Conservation (phyloP, 2,329 filamentous ascomycete genomes). For the Pestalotiopsis sp. region DNA sequence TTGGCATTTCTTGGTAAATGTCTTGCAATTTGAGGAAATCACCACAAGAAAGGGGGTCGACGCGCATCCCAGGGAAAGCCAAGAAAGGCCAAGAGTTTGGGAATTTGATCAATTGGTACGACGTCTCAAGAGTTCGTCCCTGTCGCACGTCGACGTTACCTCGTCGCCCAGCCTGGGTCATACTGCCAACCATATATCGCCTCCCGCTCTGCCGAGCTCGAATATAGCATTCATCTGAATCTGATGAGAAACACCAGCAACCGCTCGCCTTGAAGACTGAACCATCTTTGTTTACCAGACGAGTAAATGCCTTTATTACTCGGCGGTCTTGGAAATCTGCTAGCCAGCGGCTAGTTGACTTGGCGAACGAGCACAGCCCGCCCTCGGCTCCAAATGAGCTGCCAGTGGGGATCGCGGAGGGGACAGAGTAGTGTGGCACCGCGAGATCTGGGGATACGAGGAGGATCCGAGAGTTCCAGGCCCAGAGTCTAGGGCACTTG, state of each 20-base stretch:
- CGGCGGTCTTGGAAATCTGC: neutral
- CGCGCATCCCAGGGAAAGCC: neutral
- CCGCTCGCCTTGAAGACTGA: neutral
- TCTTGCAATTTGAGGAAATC: neutral
- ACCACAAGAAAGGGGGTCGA: neutral
- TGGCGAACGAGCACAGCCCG: neutral
- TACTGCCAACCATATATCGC: neutral
- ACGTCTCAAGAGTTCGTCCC: neutral
- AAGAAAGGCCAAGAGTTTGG: neutral
- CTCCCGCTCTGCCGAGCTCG: neutral
- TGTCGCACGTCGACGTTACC: neutral
- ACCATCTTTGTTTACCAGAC: neutral
- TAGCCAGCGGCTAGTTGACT: neutral
- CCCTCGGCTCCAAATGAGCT: neutral
- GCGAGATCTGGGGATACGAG: neutral
- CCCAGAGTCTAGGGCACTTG: neutral
- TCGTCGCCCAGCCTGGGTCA: neutral
- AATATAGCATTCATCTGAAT: neutral
- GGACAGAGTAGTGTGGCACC: neutral
- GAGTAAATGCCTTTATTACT: neutral
- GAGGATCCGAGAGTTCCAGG: neutral
- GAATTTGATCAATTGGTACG: neutral
- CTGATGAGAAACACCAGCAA: neutral
- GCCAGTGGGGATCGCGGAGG: neutral
- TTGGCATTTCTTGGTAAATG: neutral